phyloP scores from a whole-genome alignment of 2,329 filamentous ascomycete genomes.

The Amesomyces nigricolor region DNA sequence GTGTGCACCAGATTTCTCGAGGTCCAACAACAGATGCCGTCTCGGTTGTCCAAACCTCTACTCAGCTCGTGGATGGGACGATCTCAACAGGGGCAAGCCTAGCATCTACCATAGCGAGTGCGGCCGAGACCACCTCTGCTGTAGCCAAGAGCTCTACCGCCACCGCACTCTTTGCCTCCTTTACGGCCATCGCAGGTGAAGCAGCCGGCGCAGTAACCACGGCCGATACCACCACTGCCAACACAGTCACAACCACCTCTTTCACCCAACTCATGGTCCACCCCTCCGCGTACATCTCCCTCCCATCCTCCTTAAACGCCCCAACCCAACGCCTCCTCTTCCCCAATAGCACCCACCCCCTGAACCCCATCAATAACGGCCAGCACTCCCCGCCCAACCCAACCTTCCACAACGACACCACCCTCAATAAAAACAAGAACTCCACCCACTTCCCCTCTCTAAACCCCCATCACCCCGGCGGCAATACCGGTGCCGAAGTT shows the following conservation, averaged over 20 bases:
- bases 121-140: too few species aligned
- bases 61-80: neutral
- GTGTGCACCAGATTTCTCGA: neutral
- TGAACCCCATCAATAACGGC: neutral
- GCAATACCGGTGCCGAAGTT: neutral
- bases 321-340: constrained; percentile 9
- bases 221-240: neutral
- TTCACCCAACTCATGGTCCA: too few species aligned
- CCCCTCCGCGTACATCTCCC: neutral
- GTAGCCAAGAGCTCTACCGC: neutral
- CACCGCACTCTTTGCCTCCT: neutral
- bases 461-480: neutral
- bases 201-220: neutral
- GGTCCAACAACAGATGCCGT: neutral
- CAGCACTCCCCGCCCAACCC: neutral
- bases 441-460: neutral
- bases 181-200: neutral
- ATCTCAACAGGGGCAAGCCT: neutral
- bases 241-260: too few species aligned
- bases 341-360: constrained; percentile 4
- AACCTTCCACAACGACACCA: neutral
- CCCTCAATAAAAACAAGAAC: neutral
- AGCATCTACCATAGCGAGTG: too few species aligned
- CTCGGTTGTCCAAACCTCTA: neutral
- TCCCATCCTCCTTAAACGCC: neutral